Conservation (phyloP, 768 basidiomycete genomes). For the Crucibulum laeve region DNA sequence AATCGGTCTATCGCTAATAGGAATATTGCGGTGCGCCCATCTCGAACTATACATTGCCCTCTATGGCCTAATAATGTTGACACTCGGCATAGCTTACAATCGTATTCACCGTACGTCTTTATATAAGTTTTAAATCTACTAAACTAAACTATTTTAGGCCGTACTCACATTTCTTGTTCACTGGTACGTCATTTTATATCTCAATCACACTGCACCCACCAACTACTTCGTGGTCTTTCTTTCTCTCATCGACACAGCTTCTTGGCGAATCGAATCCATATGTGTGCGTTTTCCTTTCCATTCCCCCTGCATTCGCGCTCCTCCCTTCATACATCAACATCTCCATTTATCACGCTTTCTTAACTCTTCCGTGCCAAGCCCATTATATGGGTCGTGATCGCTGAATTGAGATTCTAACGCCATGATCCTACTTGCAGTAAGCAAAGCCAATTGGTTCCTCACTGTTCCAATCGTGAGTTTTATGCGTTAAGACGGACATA, state of each 20-base stretch:
- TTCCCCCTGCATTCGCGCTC: not conserved
- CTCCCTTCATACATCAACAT: too few relatives aligned
- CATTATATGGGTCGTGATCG: too few relatives aligned
- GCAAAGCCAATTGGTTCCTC: conserved; percentile 26
- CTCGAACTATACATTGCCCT: not conserved
- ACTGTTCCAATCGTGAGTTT: conserved; percentile 7
- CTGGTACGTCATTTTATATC: conserved; percentile 26
- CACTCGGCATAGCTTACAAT: conserved; percentile 23
- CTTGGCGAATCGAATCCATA: conserved; percentile 37
- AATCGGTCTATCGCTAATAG: not conserved
- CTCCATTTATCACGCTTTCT: too few relatives aligned
- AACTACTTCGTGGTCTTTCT: conserved; percentile 4
- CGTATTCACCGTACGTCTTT: conserved; percentile 24
- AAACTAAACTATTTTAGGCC: conserved; percentile 21
- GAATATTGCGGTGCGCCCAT: not conserved
- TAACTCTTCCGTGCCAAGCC: too few relatives aligned
- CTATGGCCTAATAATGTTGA: not conserved
- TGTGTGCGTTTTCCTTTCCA: conserved; percentile 25
- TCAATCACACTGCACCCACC: conserved; percentile 5
- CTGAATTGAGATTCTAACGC: not conserved
- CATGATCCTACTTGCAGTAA: conserved; percentile 20
- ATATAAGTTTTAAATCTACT: not conserved
- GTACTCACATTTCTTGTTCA: conserved; percentile 47
- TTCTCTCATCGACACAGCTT: conserved; percentile 19
- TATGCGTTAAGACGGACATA: not conserved